Evolutionary conservation across 306 rosid genomes (phyloP).

Genomic region (Trifolium fragiferum): DNA sequence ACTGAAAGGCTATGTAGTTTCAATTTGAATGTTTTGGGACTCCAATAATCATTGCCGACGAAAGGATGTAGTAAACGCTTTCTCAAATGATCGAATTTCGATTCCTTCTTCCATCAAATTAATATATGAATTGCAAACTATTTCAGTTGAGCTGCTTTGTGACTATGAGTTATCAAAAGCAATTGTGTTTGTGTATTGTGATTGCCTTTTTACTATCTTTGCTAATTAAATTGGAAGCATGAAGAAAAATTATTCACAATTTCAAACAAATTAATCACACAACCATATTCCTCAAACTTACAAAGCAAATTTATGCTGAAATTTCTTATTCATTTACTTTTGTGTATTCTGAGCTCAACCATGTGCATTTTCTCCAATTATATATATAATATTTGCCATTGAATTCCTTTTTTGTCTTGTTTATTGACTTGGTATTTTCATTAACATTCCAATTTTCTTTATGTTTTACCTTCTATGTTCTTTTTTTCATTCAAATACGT

Average conservation of each 20-base stretch:
- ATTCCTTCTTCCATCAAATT: conserved; percentile 3
- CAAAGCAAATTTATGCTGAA: neutral
- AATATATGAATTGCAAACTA: neutral
- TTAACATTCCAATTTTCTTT: neutral
- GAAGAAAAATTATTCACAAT: too few relatives aligned
- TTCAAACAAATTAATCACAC: neutral
- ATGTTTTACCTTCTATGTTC: neutral
- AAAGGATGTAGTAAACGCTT: neutral
- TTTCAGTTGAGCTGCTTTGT: neutral
- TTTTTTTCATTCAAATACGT: neutral
- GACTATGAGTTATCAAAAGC: neutral
- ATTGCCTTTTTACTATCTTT: too few relatives aligned
- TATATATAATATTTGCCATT: too few relatives aligned
- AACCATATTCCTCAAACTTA: neutral
- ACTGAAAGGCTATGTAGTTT: conserved; percentile 24
- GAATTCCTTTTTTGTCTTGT: too few relatives aligned
- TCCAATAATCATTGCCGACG: neutral
- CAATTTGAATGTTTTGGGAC: conserved; percentile 3
- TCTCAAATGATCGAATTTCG: neutral
- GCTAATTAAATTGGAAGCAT: too few relatives aligned
- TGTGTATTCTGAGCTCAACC: neutral
- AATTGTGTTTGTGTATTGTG: too few relatives aligned
- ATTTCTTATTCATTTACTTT: neutral
- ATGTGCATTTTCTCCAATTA: neutral
- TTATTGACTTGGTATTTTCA: neutral